These are phyloP conservation scores for Hyaloraphidium curvatum DNA, from an alignment of 192 early-diverging fungal species.

Conservation along the genomic window DNA sequence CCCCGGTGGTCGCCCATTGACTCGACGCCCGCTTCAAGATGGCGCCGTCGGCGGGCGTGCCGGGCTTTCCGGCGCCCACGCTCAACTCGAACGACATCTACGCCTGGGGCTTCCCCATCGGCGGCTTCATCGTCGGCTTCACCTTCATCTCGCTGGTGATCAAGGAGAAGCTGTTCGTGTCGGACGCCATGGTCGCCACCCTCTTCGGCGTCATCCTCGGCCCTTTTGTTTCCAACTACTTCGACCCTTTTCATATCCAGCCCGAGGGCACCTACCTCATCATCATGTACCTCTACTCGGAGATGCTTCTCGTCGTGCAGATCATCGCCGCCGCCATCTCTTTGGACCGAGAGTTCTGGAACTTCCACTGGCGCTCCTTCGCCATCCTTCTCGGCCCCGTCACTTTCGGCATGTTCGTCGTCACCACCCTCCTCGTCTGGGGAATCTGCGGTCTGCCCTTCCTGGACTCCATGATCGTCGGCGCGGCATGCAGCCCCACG, in stretches of 20 bases:
- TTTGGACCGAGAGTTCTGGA: conserved; percentile 24
- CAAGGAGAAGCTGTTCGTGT: conserved; percentile 6
- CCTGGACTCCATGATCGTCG: conserved; percentile 53
- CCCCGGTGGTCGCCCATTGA: no score
- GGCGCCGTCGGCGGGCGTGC: no score
- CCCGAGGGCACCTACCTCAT: neutral
- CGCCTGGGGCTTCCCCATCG: neutral
- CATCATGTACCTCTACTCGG: neutral
- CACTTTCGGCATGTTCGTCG: no score
- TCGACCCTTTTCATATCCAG: conserved; percentile 33
- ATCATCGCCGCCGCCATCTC: neutral
- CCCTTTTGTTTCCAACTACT: conserved; percentile 42
- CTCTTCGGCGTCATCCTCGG: conserved; percentile 73
- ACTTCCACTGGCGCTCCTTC: conserved; percentile 4
- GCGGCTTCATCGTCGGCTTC: conserved; percentile 3
- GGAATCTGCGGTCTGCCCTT: conserved; percentile 12
- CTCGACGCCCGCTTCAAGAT: no score
- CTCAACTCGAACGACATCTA: conserved; percentile 1
- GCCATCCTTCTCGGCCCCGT: no score
- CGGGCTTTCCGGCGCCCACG: no score
- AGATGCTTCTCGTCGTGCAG: neutral
- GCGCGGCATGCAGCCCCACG: conserved; percentile 72
- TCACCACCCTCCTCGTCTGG: no score
- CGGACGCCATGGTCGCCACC: conserved; percentile 40
- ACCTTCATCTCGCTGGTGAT: conserved; percentile 4